Base-by-base conservation (phyloP, 225 moss, liverwort and hornwort genomes). In the Lunularia cruciata region DNA sequence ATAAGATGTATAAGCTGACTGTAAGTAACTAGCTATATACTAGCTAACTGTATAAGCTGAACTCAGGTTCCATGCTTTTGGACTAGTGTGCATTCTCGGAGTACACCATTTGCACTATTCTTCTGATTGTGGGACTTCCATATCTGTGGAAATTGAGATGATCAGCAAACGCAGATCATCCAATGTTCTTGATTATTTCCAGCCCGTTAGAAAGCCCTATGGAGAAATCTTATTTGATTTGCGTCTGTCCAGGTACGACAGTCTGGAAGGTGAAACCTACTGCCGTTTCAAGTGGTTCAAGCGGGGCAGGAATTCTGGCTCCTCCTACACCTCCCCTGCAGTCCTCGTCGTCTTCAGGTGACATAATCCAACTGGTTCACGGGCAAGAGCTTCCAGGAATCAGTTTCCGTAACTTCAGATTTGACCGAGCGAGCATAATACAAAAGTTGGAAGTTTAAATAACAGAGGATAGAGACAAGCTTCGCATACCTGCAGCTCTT, bases 191-290 rank as follows among this genome's bases (percentile, higher is more conserved):
- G 40, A 40, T 6, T 40, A 13, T 6, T 40, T 40, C 40, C 8
- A 40, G 40, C 40, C 40, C 13, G 6, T 6, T 13, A 6, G 6
- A 13, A 40, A 13, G 13, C 8, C 40, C 13, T 6, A 40, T 40
- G 16, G 43, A 10, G 16, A 43, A 10, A 43, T 43, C 43, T 61
- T 20, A 12, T 18, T 64, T 43, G 13, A 16, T 30, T 63, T 43
- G 39, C n/a, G 25, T 77, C 36, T 66, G 39, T 62, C 7, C 81
- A 82, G 84, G 89, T 12, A 72, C 73, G 2, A 88, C 88, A 4
- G 80, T 98, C 2, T 98, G 91, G 91, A 98, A 98, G 77, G 98
- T 89, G 72, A 93, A 84, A 76, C 86, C 75, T 19, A 86, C 78
- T 60, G 67, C 45, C 40, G 71, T 61, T 27, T 8, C 71, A 45